A percentile compares a stretch with the other conserved stretches of the same genome.
Evolutionary conservation across 2,329 filamentous ascomycete species (phyloP).

Genomic region (Lachnellula cervina): DNA sequence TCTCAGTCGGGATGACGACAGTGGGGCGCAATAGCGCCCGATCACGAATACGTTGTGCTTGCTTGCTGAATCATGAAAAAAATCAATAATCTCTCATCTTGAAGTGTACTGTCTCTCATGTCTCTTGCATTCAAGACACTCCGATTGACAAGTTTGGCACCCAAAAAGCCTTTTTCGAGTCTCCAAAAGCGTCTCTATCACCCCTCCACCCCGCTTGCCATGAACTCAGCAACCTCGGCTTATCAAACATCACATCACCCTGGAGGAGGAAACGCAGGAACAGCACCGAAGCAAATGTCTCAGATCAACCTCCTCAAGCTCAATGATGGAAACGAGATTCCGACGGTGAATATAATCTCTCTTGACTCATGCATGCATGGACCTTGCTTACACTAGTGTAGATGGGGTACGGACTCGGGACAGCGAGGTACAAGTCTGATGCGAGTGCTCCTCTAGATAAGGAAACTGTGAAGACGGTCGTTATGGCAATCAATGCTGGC

Average conservation of each 20-base stretch:
- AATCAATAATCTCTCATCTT: neutral
- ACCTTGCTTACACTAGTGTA: slow-evolving; percentile 41
- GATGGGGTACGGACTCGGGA: slow-evolving; percentile 70
- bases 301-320: slow-evolving; percentile 59
- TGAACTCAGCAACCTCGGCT: slow-evolving; percentile 40
- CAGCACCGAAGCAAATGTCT: slow-evolving; percentile 66
- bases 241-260: slow-evolving; percentile 27
- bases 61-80: neutral
- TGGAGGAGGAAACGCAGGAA: slow-evolving; percentile 47
- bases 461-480: slow-evolving; percentile 44
- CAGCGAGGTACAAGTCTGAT: slow-evolving; percentile 55
- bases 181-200: neutral
- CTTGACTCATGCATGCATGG: neutral
- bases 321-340: slow-evolving; percentile 69
- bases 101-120: slow-evolving; percentile 4
- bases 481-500: slow-evolving; percentile 62
- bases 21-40: too few species aligned
- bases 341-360: slow-evolving; percentile 50
- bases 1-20: too few species aligned
- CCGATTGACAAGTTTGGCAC: neutral
- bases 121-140: slow-evolving; percentile 4
- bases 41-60: too few species aligned
- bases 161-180: neutral
- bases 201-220: slow-evolving; percentile 25
- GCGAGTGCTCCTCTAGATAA: slow-evolving; percentile 43